Percentiles rank a stretch among this genome's conserved stretches.
Evolutionary conservation across 352 stramenopile genomes (phyloP).

Genomic region (Phytopythium montanum): DNA sequence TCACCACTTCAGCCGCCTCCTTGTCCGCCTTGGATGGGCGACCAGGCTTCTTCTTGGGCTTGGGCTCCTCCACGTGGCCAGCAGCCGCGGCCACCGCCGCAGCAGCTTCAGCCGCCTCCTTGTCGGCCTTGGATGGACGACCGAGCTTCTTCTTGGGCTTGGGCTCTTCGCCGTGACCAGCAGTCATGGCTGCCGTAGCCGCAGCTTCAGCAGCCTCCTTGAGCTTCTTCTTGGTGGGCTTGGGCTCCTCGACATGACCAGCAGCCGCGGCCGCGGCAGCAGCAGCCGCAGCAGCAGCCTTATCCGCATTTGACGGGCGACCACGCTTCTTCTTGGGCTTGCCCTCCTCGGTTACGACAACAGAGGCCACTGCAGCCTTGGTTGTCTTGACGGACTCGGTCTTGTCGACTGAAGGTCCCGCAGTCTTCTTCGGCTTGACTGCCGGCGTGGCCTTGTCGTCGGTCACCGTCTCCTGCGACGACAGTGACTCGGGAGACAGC

Average conservation of each 20-base stretch:
- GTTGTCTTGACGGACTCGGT: constrained; percentile 13
- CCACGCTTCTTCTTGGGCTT: constrained; percentile 6
- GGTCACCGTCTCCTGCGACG: constrained; percentile 6
- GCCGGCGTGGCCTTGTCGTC: constrained; percentile 8
- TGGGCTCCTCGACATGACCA: not conserved
- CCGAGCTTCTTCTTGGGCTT: not conserved
- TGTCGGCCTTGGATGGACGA: not conserved
- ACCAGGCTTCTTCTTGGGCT: not conserved
- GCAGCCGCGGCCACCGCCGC: too few species aligned
- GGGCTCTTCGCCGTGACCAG: constrained; percentile 3
- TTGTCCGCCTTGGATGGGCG: not conserved
- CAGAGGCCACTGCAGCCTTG: not conserved
- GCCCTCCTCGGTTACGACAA: not conserved
- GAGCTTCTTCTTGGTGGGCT: constrained; percentile 1
- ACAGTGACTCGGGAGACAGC: not conserved
- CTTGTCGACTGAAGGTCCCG: constrained; percentile 5
- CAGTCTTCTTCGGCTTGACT: not conserved
- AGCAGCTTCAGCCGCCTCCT: too few species aligned
- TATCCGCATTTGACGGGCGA: constrained; percentile 4
- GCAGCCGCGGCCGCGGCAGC: not conserved
- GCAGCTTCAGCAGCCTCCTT: constrained; percentile 5
- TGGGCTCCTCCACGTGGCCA: constrained; percentile 3
- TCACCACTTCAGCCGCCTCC: too few species aligned
- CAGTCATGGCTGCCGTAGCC: constrained; percentile 9
- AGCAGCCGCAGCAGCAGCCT: constrained; percentile 1